Evolutionary conservation across 228 moss, liverwort and hornwort species (phyloP).

Genomic region (Sphagnum fallax): DNA sequence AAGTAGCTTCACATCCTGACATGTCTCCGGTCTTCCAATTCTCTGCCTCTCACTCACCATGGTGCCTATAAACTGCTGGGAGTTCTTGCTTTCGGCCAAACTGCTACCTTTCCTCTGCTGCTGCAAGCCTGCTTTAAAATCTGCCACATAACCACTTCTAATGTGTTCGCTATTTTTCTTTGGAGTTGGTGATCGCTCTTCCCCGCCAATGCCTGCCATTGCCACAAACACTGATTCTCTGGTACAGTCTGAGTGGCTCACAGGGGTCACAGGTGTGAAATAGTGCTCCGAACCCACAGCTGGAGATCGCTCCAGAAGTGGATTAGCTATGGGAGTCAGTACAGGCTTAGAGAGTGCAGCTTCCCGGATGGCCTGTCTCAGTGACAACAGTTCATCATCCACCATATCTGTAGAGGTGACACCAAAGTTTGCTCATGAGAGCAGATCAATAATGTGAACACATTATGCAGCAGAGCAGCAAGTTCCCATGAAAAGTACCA

Average conservation of each 20-base stretch:
- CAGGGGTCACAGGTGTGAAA: constrained; percentile 72
- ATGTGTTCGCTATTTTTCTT: constrained; percentile 15
- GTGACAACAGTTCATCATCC: constrained; percentile 64
- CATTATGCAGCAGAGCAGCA: background rate
- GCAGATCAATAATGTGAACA: background rate
- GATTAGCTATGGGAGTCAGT: constrained; percentile 12
- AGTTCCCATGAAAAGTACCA: background rate
- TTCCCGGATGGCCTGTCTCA: constrained; percentile 80
- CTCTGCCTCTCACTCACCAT: constrained; percentile 41
- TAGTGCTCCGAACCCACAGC: constrained; percentile 61
- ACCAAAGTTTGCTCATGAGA: background rate
- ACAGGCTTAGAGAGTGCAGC: constrained; percentile 69
- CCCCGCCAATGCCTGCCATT: constrained; percentile 22
- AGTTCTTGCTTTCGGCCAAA: constrained; percentile 23
- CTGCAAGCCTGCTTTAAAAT: constrained; percentile 31
- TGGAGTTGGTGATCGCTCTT: constrained; percentile 23
- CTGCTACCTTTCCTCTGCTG: constrained; percentile 23
- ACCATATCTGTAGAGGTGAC: constrained; percentile 20
- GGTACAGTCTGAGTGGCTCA: constrained; percentile 16
- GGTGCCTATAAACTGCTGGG: constrained; percentile 33
- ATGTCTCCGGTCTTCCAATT: constrained; percentile 33
- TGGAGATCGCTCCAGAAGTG: constrained; percentile 15
- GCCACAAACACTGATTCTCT: constrained; percentile 28
- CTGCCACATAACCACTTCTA: constrained; percentile 42
- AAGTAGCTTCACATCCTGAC: constrained; percentile 32